phyloP scores from a whole-genome alignment of 495 filamentous ascomycete species.

The Lophiotrema nucula region DNA sequence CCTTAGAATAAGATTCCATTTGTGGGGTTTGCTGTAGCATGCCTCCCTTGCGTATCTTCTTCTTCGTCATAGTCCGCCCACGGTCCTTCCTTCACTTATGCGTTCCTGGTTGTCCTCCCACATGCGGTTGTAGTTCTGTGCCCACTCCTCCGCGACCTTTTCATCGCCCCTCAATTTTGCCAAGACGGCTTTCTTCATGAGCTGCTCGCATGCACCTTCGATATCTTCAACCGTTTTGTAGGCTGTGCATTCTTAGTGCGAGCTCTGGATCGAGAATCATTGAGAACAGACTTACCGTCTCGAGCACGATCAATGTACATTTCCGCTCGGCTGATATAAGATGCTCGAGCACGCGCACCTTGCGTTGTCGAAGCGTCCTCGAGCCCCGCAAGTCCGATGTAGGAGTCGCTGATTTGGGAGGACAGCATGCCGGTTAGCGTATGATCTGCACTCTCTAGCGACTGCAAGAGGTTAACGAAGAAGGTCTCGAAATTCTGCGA shows the following conservation, averaged over 20 bases:
- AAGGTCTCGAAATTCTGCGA: too few species aligned
- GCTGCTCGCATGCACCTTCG: slow-evolving; percentile 72
- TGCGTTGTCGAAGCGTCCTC: slow-evolving; percentile 27
- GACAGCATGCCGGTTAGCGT: slow-evolving; percentile 63
- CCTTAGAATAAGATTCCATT: neutral
- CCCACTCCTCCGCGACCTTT: slow-evolving; percentile 70
- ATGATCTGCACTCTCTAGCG: slow-evolving; percentile 68
- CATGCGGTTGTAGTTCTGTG: slow-evolving; percentile 60
- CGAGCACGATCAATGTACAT: slow-evolving; percentile 27
- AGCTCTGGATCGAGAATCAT: neutral
- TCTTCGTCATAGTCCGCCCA: neutral
- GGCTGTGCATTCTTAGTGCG: slow-evolving; percentile 53
- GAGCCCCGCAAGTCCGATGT: slow-evolving; percentile 76
- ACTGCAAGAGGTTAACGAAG: slow-evolving; percentile 39
- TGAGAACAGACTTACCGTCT: slow-evolving; percentile 27
- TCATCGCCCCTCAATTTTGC: slow-evolving; percentile 73
- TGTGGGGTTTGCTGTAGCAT: neutral
- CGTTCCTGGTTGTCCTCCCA: too few species aligned
- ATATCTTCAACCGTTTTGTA: slow-evolving; percentile 74
- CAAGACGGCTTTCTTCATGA: slow-evolving; percentile 82
- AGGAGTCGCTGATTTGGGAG: slow-evolving; percentile 73
- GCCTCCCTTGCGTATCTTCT: neutral
- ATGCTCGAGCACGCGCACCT: slow-evolving; percentile 12
- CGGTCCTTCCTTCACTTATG: too few species aligned
- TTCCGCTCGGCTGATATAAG: slow-evolving; percentile 35